Evolutionary conservation across 805 yeast genomes (phyloP), one percentile per base, ranked within the genome.

Genomic region (Ogataea trehalophila): DNA sequence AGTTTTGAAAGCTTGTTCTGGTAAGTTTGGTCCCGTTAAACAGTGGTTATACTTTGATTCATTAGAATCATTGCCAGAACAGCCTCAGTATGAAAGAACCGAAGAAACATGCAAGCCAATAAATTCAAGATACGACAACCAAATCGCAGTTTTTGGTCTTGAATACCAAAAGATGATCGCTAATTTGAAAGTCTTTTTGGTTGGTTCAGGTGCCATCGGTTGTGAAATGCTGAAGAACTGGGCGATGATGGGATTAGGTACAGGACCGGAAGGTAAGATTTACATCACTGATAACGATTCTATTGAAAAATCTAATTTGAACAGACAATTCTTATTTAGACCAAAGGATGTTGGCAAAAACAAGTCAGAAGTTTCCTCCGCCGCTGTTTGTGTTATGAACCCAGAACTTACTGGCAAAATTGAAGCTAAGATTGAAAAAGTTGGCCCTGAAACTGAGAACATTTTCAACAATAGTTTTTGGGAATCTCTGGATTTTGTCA

Each of bases 141-240:
- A 90, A 72, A 87, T 90, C 61, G 97, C 98, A 2, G 96, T 92
- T 1, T 90, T 90, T 58, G 99, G 99, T 50, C 63, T 77, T 42
- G 80, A 79, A 39, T 88, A 80, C 69, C 92, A 89, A 63, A 80
- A 85, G 60, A 72, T 71, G 39, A 70, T 94, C 48, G 80, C 87
- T 36, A 88, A 91, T 66, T 71, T 86, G 53, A 85, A 81, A 61
- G 89, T 91, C 4, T 92, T 94, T 67, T 73, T 94, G 55, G 99
- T 94, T 37, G 99, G 99, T 40, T 77, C 97, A 1, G 99, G 99
- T 65, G 99, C 99, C 17, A 94, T 94, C 73, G 99, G 99, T 37
- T 94, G 99, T 73, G 99, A 94, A 71, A 92, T 94, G 91, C 75
- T 94, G 61, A 94, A 94, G 70, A 91, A 89, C 63, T 94, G 98